These are phyloP conservation scores for Raffaelea ambrosiae DNA, from an alignment of 2,329 filamentous ascomycete genomes.

Conservation along the genomic window DNA sequence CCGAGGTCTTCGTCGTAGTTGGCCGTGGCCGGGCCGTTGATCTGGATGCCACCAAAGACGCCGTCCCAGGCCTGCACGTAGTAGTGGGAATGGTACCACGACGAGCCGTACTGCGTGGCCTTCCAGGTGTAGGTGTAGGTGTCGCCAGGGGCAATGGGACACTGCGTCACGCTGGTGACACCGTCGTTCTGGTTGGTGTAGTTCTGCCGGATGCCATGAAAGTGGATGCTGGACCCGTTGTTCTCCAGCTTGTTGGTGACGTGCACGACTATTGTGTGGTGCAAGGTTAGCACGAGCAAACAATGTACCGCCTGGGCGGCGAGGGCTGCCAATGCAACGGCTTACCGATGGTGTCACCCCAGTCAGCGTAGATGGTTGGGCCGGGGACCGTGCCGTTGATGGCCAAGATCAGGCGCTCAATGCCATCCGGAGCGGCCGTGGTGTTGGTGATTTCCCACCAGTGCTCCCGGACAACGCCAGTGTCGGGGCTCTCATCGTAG, in stretches of 20 bases:
- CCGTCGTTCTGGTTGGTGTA: constrained; percentile 45
- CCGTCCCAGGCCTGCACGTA: constrained; percentile 52
- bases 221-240: constrained; percentile 44
- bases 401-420: constrained; percentile 44
- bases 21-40: constrained; percentile 46
- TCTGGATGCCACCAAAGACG: constrained; percentile 50
- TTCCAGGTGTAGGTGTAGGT: constrained; percentile 45
- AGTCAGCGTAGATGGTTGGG: constrained; percentile 55
- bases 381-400: constrained; percentile 60
- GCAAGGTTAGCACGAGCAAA: not conserved
- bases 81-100: constrained; percentile 56
- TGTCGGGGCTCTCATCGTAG: constrained; percentile 32
- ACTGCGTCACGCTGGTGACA: constrained; percentile 47
- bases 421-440: constrained; percentile 47
- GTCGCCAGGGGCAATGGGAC: constrained; percentile 55
- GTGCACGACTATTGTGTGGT: constrained; percentile 15
- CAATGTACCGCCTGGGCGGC: constrained; percentile 36
- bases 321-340: not conserved
- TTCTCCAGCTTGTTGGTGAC: constrained; percentile 51
- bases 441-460: constrained; percentile 44
- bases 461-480: constrained; percentile 46
- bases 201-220: constrained; percentile 44
- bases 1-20: constrained; percentile 57
- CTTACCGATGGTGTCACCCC: constrained; percentile 44
- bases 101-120: constrained; percentile 44